phyloP scores from a whole-genome alignment of 768 basidiomycete species.

The Kwoniella pini region DNA sequence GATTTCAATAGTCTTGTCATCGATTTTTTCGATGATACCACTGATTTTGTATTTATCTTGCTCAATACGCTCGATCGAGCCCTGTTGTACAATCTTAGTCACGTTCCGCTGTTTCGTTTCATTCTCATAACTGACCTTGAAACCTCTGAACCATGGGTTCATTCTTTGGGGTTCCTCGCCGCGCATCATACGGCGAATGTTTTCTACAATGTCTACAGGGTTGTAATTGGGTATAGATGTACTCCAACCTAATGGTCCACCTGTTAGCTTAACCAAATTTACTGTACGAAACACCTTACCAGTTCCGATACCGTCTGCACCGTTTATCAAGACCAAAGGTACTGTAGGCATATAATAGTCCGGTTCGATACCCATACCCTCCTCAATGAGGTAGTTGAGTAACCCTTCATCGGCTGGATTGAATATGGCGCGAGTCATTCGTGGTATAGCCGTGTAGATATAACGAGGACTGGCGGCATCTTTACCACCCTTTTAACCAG shows the following conservation, averaged over 20 bases:
- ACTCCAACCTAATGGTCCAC: conserved; percentile 85
- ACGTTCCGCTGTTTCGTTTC: background rate
- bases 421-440: conserved; percentile 74
- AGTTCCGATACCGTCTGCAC: conserved; percentile 96
- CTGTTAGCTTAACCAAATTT: no score
- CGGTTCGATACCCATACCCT: conserved; percentile 82
- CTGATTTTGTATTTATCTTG: conserved; percentile 73
- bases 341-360: conserved; percentile 90
- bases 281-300: conserved; percentile 58
- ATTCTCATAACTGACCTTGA: conserved; percentile 56
- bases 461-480: conserved; percentile 97
- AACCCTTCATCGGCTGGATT: conserved; percentile 81
- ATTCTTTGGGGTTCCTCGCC: conserved; percentile 81
- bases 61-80: conserved; percentile 72
- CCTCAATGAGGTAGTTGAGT: conserved; percentile 81
- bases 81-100: conserved; percentile 57
- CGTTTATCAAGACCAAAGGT: conserved; percentile 87
- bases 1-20: conserved; percentile 88
- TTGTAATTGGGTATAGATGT: conserved; percentile 90
- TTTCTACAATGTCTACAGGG: conserved; percentile 82
- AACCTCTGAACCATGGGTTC: conserved; percentile 97
- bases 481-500: conserved; percentile 72
- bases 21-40: conserved; percentile 72
- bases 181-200: conserved; percentile 80
- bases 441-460: conserved; percentile 78